phyloP scores from a whole-genome alignment of 2,329 filamentous ascomycete species.

The Colletotrichum magnum region DNA sequence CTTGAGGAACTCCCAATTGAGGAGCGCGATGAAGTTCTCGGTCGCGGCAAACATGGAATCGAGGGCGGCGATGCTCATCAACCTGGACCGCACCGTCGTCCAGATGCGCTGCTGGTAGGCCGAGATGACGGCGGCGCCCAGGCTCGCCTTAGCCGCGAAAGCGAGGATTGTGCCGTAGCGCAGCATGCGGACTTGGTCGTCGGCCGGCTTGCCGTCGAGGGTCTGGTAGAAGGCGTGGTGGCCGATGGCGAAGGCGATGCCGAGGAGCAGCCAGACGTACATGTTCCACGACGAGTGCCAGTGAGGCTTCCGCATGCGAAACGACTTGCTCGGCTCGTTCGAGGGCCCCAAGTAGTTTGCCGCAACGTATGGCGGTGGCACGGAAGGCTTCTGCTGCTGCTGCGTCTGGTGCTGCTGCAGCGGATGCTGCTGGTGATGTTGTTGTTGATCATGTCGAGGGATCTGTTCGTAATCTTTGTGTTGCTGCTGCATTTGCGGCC shows the following conservation, averaged over 20 bases:
- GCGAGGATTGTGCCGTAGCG: conserved; percentile 53
- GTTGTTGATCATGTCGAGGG: not conserved
- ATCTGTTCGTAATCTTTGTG: not conserved
- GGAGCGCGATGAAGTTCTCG: conserved; percentile 48
- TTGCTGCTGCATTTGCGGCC: not conserved
- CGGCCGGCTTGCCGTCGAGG: conserved; percentile 48
- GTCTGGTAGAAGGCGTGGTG: conserved; percentile 54
- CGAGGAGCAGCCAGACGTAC: conserved; percentile 51
- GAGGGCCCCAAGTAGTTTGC: conserved; percentile 6
- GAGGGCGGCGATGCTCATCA: conserved; percentile 41
- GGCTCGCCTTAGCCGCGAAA: conserved; percentile 52
- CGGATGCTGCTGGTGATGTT: not conserved
- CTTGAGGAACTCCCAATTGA: conserved; percentile 48
- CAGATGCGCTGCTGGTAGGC: conserved; percentile 44
- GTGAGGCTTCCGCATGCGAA: conserved; percentile 5
- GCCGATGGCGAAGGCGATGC: conserved; percentile 49
- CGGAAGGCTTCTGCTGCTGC: conserved; percentile 9
- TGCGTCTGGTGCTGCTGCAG: not conserved
- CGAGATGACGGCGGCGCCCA: conserved; percentile 51
- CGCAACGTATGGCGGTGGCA: conserved; percentile 15
- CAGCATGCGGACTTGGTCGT: conserved; percentile 52
- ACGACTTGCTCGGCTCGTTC: conserved; percentile 2
- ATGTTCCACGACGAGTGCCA: conserved; percentile 55
- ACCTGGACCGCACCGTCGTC: conserved; percentile 42
- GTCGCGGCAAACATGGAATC: conserved; percentile 52